Percentiles rank a stretch among this genome's conserved stretches.
These are phyloP conservation scores for Cladorrhinum sp. DNA, from an alignment of 2,329 filamentous ascomycete species.

Conservation along the genomic window DNA sequence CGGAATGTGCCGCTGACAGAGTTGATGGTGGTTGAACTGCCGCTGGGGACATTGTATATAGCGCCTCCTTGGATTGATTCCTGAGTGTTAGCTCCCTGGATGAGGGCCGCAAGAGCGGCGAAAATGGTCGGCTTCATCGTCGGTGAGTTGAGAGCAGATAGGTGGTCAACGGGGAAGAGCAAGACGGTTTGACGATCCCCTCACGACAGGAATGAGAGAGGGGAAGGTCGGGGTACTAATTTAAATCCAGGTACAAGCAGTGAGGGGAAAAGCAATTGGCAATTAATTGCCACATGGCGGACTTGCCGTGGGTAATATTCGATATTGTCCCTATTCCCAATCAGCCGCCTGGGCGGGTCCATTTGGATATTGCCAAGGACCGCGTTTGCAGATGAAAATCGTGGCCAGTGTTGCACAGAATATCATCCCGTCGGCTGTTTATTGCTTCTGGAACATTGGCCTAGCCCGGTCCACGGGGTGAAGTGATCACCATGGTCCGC, in stretches of 20 bases:
- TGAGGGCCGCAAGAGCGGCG: background rate
- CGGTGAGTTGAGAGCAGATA: background rate
- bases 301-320: background rate
- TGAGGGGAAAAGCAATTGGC: background rate
- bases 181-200: background rate
- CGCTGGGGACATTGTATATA: background rate
- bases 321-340: background rate
- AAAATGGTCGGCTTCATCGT: background rate
- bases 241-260: background rate
- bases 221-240: background rate
- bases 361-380: background rate
- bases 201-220: background rate
- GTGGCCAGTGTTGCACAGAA: background rate
- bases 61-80: constrained; percentile 9
- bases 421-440: background rate
- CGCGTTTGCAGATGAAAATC: no score
- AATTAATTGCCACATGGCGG: background rate
- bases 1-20: constrained; percentile 9
- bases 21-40: constrained; percentile 3
- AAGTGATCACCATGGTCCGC: background rate
- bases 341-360: background rate
- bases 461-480: background rate
- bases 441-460: background rate
- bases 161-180: no score
- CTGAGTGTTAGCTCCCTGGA: background rate